phyloP scores from a whole-genome alignment of 208 protist species.

The Leishmania amazonensis region DNA sequence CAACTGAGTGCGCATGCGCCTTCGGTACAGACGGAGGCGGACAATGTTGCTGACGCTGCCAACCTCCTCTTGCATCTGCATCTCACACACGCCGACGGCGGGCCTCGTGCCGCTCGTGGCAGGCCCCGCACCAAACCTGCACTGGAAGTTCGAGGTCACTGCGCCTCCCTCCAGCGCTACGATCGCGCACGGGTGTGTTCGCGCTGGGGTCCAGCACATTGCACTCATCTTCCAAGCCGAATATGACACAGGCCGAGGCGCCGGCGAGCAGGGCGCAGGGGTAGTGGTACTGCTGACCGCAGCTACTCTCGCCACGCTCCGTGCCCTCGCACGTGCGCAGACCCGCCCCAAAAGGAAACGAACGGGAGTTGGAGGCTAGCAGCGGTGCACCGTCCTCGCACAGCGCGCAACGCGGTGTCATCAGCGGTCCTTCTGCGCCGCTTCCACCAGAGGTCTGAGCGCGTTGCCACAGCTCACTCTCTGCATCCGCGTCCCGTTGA shows the following conservation, averaged over 20 bases:
- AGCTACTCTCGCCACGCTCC: constrained; percentile 22
- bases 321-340: constrained; percentile 16
- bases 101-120: constrained; percentile 25
- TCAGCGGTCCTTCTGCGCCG: background rate
- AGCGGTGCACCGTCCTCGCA: constrained; percentile 1
- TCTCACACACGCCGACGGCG: constrained; percentile 3
- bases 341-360: constrained; percentile 15
- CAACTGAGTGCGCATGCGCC: background rate
- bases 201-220: constrained; percentile 6
- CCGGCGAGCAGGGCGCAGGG: constrained; percentile 79
- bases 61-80: background rate
- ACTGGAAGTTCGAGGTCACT: constrained; percentile 11
- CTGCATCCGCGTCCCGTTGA: background rate
- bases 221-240: constrained; percentile 40
- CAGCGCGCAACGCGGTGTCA: constrained; percentile 8
- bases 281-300: constrained; percentile 54
- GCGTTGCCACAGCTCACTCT: no score
- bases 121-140: constrained; percentile 66
- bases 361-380: background rate
- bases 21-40: background rate
- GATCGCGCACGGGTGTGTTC: background rate
- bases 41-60: background rate
- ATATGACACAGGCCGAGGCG: constrained; percentile 50
- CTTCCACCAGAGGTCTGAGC: background rate
- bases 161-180: background rate